A percentile compares a stretch with the other conserved stretches of the same genome.
These are phyloP conservation scores for Diaporthe citrichinensis DNA, from an alignment of 2,329 filamentous ascomycete genomes.

Conservation along the genomic window DNA sequence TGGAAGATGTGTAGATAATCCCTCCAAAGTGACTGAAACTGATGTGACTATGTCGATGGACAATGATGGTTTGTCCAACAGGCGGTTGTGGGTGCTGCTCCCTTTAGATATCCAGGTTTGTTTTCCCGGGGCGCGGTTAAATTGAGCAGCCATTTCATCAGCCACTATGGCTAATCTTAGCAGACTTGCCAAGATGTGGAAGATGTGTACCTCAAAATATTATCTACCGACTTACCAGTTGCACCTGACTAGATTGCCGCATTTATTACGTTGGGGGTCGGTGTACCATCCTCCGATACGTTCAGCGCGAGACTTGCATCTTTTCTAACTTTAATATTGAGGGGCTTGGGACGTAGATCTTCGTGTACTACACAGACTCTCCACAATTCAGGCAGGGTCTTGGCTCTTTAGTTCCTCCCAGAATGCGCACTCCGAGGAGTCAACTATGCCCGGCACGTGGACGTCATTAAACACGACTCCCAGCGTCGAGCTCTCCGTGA, in stretches of 20 bases:
- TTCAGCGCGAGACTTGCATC: not conserved
- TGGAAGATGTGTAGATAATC: not conserved
- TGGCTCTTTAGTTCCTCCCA: not conserved
- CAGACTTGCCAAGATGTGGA: not conserved
- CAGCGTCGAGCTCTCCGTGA: not conserved
- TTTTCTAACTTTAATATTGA: not conserved
- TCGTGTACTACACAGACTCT: not conserved
- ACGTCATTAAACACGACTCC: not conserved
- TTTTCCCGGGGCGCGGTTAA: not conserved
- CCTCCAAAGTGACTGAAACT: not conserved
- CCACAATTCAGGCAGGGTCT: not conserved
- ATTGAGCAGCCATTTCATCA: not conserved
- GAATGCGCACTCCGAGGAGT: not conserved
- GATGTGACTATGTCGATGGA: not conserved
- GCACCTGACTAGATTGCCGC: slow-evolving; percentile 4
- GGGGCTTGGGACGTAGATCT: not conserved
- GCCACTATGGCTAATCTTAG: slow-evolving; percentile 22
- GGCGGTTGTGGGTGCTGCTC: not conserved
- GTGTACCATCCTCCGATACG: slow-evolving; percentile 4
- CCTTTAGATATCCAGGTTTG: slow-evolving; percentile 10
- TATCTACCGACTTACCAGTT: slow-evolving; percentile 2
- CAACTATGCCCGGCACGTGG: not conserved
- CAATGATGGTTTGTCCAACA: not conserved
- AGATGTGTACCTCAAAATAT: not conserved
- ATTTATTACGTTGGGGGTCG: not conserved